phyloP scores from a whole-genome alignment of 73 alveolate genomes.

The Paramecium pentaurelia region DNA sequence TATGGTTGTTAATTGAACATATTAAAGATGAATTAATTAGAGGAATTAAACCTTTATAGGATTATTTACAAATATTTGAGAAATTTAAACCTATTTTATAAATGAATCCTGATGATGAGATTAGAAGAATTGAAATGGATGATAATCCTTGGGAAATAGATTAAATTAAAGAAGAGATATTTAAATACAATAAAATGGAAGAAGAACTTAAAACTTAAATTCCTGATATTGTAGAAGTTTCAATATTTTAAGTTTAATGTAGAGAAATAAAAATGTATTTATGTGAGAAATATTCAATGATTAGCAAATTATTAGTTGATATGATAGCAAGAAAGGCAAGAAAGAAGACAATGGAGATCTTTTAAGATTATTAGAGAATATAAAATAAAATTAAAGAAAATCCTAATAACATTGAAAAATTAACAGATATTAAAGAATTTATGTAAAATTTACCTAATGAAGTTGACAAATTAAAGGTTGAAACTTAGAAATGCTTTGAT shows the following conservation, averaged over 20 bases:
- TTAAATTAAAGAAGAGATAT: constrained; percentile 88
- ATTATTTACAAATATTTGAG: constrained; percentile 86
- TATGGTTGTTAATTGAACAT: constrained; percentile 89
- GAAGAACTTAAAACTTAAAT: constrained; percentile 83
- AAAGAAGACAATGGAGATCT: constrained; percentile 86
- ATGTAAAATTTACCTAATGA: constrained; percentile 92
- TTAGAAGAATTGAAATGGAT: constrained; percentile 82
- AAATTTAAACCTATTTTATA: constrained; percentile 85
- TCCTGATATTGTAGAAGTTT: constrained; percentile 92
- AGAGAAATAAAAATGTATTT: constrained; percentile 91
- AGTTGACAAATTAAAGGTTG: constrained; percentile 90
- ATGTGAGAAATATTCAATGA: constrained; percentile 88
- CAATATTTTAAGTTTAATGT: constrained; percentile 94
- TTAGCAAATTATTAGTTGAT: constrained; percentile 92
- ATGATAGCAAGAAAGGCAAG: constrained; percentile 95
- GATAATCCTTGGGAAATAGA: constrained; percentile 89
- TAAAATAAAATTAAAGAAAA: constrained; percentile 89
- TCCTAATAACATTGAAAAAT: constrained; percentile 94
- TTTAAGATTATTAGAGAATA: constrained; percentile 90
- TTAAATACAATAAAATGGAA: constrained; percentile 88
- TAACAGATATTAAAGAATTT: constrained; percentile 92
- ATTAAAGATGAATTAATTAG: constrained; percentile 77
- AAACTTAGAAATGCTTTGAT: constrained; percentile 83
- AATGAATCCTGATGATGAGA: constrained; percentile 92
- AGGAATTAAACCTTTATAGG: constrained; percentile 93